Evolutionary conservation across 495 filamentous ascomycete species (phyloP).

Genomic region (Podospora bellae-mahoneyi): DNA sequence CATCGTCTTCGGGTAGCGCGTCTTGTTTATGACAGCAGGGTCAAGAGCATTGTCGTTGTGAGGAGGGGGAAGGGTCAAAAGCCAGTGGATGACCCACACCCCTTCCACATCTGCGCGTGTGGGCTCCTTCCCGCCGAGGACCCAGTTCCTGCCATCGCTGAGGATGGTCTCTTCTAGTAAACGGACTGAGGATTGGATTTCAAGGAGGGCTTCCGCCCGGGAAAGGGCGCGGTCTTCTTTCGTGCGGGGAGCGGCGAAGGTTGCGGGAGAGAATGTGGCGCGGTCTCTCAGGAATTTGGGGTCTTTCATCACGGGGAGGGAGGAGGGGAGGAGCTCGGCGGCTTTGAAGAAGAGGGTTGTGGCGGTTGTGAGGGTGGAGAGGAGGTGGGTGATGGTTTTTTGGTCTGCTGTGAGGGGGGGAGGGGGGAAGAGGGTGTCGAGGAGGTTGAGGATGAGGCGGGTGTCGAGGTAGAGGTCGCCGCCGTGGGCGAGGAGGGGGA

Average conservation of each 20-base stretch:
- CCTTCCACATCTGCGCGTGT: constrained; percentile 58
- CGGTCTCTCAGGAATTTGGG: constrained; percentile 53
- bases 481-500: constrained; percentile 59
- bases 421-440: constrained; percentile 26
- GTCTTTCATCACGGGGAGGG: constrained; percentile 49
- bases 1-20: constrained; percentile 50
- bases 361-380: constrained; percentile 34
- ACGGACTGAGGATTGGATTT: constrained; percentile 41
- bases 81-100: constrained; percentile 61
- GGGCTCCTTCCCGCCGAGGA: constrained; percentile 45
- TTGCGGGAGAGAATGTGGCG: constrained; percentile 31
- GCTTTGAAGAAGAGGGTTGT: constrained; percentile 48
- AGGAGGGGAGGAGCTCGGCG: constrained; percentile 45
- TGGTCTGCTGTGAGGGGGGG: constrained; percentile 3
- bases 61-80: constrained; percentile 36
- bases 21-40: constrained; percentile 35
- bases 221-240: not conserved
- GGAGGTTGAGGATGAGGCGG: constrained; percentile 56
- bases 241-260: not conserved
- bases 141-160: constrained; percentile 56
- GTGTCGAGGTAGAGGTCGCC: constrained; percentile 57
- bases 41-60: constrained; percentile 41
- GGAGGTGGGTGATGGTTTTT: constrained; percentile 22
- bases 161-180: constrained; percentile 54
- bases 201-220: constrained; percentile 46